A percentile compares a stretch with the other conserved stretches of the same genome.
phyloP scores from a whole-genome alignment of 805 yeast genomes.

The Starmerella ratchasimensis region DNA sequence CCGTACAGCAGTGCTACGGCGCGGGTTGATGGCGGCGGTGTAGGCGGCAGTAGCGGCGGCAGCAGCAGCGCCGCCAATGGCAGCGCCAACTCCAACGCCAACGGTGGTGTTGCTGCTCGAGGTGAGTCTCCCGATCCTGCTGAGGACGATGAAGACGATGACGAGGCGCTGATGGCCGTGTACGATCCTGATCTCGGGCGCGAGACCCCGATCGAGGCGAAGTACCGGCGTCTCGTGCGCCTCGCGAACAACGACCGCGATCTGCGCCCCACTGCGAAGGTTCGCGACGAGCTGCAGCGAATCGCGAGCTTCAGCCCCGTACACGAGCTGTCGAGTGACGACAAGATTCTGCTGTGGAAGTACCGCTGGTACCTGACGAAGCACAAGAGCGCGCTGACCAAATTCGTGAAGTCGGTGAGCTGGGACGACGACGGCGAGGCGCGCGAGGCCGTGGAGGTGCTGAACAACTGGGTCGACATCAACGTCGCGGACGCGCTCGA shows the following conservation, averaged over 20 bases:
- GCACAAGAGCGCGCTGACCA: constrained; percentile 55
- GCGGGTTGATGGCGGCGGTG: not conserved
- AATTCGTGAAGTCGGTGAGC: constrained; percentile 73
- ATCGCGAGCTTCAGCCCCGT: constrained; percentile 73
- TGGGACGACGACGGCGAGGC: constrained; percentile 79
- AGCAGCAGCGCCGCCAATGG: not conserved
- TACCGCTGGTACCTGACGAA: constrained; percentile 70
- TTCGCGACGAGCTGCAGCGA: constrained; percentile 55
- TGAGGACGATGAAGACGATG: constrained; percentile 15
- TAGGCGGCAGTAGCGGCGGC: not conserved
- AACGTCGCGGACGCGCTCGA: constrained; percentile 80
- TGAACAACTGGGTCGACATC: constrained; percentile 59
- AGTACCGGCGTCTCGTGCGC: constrained; percentile 73
- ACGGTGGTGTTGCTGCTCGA: not conserved
- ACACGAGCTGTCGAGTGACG: constrained; percentile 64
- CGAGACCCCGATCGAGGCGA: constrained; percentile 76
- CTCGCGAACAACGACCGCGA: constrained; percentile 65
- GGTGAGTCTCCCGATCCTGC: not conserved
- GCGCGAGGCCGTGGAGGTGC: constrained; percentile 58
- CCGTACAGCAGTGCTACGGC: too few relatives aligned
- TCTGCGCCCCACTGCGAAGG: constrained; percentile 72
- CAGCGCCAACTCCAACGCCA: not conserved
- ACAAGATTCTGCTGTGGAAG: constrained; percentile 80
- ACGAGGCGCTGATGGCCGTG: constrained; percentile 26
- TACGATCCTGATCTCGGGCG: constrained; percentile 57